Conservation (phyloP, 257 asterid species). For the Coffea eugenioides region DNA sequence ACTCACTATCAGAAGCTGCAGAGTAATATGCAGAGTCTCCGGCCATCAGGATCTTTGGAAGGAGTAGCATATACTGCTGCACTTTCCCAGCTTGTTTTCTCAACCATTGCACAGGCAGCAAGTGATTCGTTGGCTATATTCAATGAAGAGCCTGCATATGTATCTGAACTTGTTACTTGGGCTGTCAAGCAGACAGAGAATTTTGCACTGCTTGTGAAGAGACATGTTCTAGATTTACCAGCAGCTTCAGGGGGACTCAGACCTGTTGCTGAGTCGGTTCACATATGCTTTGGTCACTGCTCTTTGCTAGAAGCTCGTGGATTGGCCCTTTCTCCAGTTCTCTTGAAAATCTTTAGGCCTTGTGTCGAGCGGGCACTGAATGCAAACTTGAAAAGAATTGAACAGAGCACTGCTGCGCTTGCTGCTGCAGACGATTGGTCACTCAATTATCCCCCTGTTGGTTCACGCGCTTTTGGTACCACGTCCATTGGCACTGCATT, state of each 20-base stretch:
- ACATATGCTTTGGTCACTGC: conserved; percentile 78
- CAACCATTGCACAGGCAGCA: conserved; percentile 81
- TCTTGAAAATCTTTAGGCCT: conserved; percentile 66
- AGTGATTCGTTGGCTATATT: conserved; percentile 73
- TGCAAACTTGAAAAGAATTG: conserved; percentile 68
- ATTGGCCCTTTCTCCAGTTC: conserved; percentile 76
- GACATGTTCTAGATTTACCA: conserved; percentile 64
- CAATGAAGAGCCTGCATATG: conserved; percentile 75
- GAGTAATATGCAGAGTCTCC: conserved; percentile 45
- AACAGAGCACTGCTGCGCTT: conserved; percentile 70
- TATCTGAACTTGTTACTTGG: conserved; percentile 92
- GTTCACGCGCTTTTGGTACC: conserved; percentile 60
- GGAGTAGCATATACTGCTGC: conserved; percentile 73
- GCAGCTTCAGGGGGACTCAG: conserved; percentile 89
- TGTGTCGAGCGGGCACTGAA: conserved; percentile 68
- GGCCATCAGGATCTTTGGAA: conserved; percentile 53
- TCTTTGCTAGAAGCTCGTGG: conserved; percentile 76
- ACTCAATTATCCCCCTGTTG: conserved; percentile 49
- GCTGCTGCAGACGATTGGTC: conserved; percentile 93
- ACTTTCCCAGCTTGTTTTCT: conserved; percentile 77
- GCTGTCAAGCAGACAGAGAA: conserved; percentile 61
- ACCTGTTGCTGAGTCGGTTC: conserved; percentile 75
- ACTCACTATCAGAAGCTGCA: conserved; percentile 68
- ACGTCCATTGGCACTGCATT: conserved; percentile 32
- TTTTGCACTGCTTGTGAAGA: conserved; percentile 58